phyloP scores from a whole-genome alignment of 2,329 filamentous ascomycete genomes.

The Grosmannia penicillata region DNA sequence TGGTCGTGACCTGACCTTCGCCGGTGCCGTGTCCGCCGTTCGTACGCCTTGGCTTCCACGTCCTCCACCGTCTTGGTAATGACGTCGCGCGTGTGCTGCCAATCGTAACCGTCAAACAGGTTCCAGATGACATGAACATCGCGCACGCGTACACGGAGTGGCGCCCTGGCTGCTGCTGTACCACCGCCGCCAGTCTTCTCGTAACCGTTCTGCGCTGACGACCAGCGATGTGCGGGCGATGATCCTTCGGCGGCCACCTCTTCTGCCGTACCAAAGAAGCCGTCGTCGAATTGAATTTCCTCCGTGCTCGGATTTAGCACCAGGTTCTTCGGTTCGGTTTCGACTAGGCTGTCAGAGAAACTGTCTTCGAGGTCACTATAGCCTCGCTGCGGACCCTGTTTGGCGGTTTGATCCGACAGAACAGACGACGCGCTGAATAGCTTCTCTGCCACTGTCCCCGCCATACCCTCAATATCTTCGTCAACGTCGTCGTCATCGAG shows the following conservation, averaged over 20 bases:
- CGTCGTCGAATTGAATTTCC: conserved; percentile 58
- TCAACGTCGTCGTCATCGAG: conserved; percentile 4
- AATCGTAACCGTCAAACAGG: conserved; percentile 94
- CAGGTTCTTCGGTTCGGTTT: background rate
- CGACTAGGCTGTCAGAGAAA: background rate
- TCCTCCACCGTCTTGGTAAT: conserved; percentile 82
- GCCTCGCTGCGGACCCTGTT: conserved; percentile 6
- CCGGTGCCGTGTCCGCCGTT: conserved; percentile 47
- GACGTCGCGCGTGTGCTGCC: conserved; percentile 71
- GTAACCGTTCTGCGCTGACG: conserved; percentile 62
- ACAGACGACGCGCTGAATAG: conserved; percentile 31
- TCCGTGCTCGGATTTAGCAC: no score
- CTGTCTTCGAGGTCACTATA: no score
- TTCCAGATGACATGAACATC: conserved; percentile 97
- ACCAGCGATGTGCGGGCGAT: conserved; percentile 50
- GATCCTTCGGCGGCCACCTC: conserved; percentile 33
- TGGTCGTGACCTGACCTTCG: conserved; percentile 37
- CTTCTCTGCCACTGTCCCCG: conserved; percentile 23
- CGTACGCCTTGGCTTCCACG: conserved; percentile 68
- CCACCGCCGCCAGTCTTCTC: conserved; percentile 33
- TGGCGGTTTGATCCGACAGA: conserved; percentile 23
- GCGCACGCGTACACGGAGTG: conserved; percentile 62
- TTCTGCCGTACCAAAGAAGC: conserved; percentile 57
- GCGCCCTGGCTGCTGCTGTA: conserved; percentile 34
- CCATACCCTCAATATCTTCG: background rate